Percentiles rank a stretch among this genome's conserved stretches.
phyloP scores from a whole-genome alignment of 106 monocot genomes.

The Amphibolis antarctica region DNA sequence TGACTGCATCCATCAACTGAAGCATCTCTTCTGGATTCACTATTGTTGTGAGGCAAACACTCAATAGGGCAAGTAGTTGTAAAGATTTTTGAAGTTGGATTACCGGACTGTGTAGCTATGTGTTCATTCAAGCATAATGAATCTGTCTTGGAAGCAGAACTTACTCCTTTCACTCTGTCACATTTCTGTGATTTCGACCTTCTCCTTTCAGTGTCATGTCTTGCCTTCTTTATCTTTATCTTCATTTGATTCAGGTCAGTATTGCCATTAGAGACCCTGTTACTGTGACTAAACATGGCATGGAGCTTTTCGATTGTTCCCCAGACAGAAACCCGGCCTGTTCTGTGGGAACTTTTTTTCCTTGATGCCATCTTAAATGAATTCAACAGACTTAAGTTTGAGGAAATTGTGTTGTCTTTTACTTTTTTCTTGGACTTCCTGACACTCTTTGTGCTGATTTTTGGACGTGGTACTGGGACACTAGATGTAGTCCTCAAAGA shows the following conservation, averaged over 20 bases:
- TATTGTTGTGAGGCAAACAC: conserved; percentile 1
- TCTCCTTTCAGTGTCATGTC: conserved; percentile 9
- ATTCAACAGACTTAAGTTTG: conserved; percentile 10
- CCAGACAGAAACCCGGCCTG: conserved; percentile 39
- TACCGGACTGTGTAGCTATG: not conserved
- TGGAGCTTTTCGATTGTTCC: conserved; percentile 32
- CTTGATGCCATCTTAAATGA: conserved; percentile 19
- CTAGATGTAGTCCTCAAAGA: conserved; percentile 18
- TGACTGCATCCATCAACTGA: conserved; percentile 6
- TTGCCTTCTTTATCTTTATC: conserved; percentile 19
- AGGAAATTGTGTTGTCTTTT: conserved; percentile 1
- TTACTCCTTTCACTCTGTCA: conserved; percentile 12
- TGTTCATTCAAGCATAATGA: conserved; percentile 1
- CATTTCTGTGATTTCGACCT: conserved; percentile 2
- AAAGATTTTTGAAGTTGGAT: conserved; percentile 1
- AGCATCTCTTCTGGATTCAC: not conserved
- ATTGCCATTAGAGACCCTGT: conserved; percentile 5
- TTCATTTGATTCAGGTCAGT: conserved; percentile 3
- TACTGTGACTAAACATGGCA: conserved; percentile 18
- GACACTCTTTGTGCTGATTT: conserved; percentile 10
- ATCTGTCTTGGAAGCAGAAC: conserved; percentile 4
- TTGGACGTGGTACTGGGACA: conserved; percentile 13
- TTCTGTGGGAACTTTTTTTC: conserved; percentile 41
- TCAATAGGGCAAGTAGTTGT: not conserved
- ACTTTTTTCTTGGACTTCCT: conserved; percentile 17